Base-by-base conservation (phyloP, 306 rosid genomes). In the Vigna nakashimae region DNA sequence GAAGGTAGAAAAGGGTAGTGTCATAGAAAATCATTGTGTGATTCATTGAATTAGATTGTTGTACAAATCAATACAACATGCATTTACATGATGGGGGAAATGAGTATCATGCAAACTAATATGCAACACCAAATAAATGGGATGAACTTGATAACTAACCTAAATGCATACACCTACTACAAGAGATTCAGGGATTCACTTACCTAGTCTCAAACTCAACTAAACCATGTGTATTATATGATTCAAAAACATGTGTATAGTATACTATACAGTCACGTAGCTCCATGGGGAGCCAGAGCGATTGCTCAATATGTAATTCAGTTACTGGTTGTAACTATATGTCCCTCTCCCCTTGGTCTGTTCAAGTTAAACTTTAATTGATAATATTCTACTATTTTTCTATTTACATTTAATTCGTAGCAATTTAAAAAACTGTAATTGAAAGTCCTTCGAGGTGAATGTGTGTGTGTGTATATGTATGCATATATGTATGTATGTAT, bases 341-440 rank as follows among this genome's bases (percentile, higher is more conserved):
- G 1, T 10, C 46, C 49, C 26, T n/a, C 10, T 5, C 52, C 50
- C 17, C 1, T 17, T n/a, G 40, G 28, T 24, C 5, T 65, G 17
- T 65, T 58, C 32, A 40, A 40, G 9, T 40, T 49, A 65, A 18
- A 17, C 71, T 66, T 66, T 20, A 66, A 66, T 66, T 6, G 9
- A 66, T 42, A 11, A 43, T 66, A 43, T 43, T 43, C 43, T 26
- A 32, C 51, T 43, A 66, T 12, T 66, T 65, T 20, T 66, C 36
- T 66, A 6, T 22, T 43, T 36, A 20, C 53, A 20, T 43, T 66
- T 66, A 17, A 66, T 43, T 12, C 12, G 1, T 22, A 1, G 13
- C 52, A 20, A 20, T 66, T 43, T 43, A 20, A 18, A 43, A 20
- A 43, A 8, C 45, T 42, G 71, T 17, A 42, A 65, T 65, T 65